Conservation (phyloP, 2,329 filamentous ascomycete species). For the Aulographum hederae region DNA sequence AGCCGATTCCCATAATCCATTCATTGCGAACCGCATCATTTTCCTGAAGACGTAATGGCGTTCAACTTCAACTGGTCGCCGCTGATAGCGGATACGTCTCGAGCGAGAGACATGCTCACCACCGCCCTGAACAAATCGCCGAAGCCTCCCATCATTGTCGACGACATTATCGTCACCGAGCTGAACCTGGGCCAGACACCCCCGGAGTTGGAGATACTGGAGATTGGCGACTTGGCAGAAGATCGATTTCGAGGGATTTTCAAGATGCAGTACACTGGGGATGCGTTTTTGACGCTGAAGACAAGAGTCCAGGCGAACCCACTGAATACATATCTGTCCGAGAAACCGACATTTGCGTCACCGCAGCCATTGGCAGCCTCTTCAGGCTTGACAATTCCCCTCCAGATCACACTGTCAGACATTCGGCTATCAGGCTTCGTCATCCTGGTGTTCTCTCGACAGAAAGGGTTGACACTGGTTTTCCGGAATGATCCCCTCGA, state of each 20-base stretch:
- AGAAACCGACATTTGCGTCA: conserved; percentile 81
- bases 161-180: conserved; percentile 96
- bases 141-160: conserved; percentile 96
- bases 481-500: conserved; percentile 97
- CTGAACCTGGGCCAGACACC: conserved; percentile 90
- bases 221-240: conserved; percentile 93
- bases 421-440: conserved; percentile 95
- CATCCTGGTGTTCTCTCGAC: conserved; percentile 90
- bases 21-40: too few relatives aligned
- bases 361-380: conserved; percentile 81
- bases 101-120: conserved; percentile 85
- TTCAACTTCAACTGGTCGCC: conserved; percentile 99
- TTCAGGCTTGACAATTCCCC: conserved; percentile 85
- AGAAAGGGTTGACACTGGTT: conserved; percentile 90
- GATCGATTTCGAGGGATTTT: conserved; percentile 96
- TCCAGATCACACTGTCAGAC: conserved; percentile 90
- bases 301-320: conserved; percentile 96
- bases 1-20: too few relatives aligned
- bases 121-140: conserved; percentile 93
- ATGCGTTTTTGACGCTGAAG: conserved; percentile 87
- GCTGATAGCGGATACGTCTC: conserved; percentile 81
- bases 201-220: conserved; percentile 87
- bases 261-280: conserved; percentile 96
- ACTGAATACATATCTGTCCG: conserved; percentile 84
- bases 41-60: conserved; percentile 44